Percentiles rank a stretch among this genome's conserved stretches.
These are phyloP conservation scores for Aspergillus tanneri DNA, from an alignment of 2,329 filamentous ascomycete genomes.

Conservation along the genomic window DNA sequence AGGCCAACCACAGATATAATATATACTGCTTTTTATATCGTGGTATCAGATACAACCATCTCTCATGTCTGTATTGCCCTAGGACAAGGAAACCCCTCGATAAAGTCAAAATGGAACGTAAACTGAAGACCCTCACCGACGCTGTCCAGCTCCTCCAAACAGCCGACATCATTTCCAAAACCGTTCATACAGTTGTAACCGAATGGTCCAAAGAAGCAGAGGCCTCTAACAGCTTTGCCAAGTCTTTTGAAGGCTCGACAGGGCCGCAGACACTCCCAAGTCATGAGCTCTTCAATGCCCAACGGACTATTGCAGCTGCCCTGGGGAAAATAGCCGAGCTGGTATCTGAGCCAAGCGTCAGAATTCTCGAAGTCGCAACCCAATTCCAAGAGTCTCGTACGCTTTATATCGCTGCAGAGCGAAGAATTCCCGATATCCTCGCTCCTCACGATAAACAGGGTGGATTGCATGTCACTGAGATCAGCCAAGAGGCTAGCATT, in stretches of 20 bases:
- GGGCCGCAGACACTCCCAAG: neutral
- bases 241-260: neutral
- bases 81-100: too few relatives aligned
- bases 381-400: neutral
- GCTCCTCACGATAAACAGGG: neutral
- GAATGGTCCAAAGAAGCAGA: neutral
- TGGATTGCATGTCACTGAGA: too few relatives aligned
- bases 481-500: too few relatives aligned
- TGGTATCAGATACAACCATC: too few relatives aligned
- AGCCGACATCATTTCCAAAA: neutral
- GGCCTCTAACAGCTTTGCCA: too few relatives aligned
- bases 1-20: too few relatives aligned
- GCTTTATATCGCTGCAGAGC: neutral
- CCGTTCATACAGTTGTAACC: neutral
- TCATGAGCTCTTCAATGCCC: neutral
- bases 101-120: too few relatives aligned
- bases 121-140: neutral
- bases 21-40: too few relatives aligned
- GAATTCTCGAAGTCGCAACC: neutral
- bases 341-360: neutral
- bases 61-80: too few relatives aligned
- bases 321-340: neutral
- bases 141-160: neutral
- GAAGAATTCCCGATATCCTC: neutral
- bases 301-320: neutral